These are phyloP conservation scores for Petunia axillaris DNA, from an alignment of 257 asterid genomes.

Conservation along the genomic window DNA sequence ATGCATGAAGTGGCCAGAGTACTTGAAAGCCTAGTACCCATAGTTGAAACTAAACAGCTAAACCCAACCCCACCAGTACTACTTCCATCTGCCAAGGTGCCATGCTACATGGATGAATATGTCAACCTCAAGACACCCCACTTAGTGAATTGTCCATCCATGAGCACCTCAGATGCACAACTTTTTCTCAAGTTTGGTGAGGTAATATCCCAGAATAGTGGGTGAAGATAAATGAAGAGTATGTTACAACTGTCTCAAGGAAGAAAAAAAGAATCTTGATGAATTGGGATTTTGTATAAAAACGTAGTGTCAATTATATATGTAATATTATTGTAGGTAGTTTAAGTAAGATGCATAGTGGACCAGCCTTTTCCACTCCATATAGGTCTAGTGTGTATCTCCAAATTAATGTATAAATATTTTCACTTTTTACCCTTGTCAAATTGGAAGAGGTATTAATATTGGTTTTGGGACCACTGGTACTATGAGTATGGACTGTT, in stretches of 20 bases:
- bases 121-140: slow-evolving; percentile 89
- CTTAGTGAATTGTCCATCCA: slow-evolving; percentile 76
- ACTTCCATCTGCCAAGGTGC: slow-evolving; percentile 51
- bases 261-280: not conserved
- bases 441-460: slow-evolving; percentile 1
- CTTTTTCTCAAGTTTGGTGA: slow-evolving; percentile 83
- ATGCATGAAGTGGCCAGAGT: slow-evolving; percentile 94
- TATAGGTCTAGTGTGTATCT: not conserved
- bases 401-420: not conserved
- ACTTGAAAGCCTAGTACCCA: slow-evolving; percentile 55
- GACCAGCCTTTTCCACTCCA: not conserved
- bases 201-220: slow-evolving; percentile 71
- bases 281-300: slow-evolving; percentile 2
- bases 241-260: not conserved
- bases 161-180: slow-evolving; percentile 89
- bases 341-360: slow-evolving; percentile 11
- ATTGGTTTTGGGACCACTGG: slow-evolving; percentile 24
- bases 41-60: slow-evolving; percentile 36
- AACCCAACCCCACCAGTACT: slow-evolving; percentile 23
- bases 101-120: slow-evolving; percentile 82
- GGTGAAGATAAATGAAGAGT: slow-evolving; percentile 31
- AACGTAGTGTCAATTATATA: not conserved
- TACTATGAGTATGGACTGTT: not conserved
- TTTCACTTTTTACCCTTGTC: not conserved
- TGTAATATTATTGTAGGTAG: slow-evolving; percentile 1